These are phyloP conservation scores for Tolypocladium pustulatum DNA, from an alignment of 2,329 filamentous ascomycete species.

Conservation along the genomic window DNA sequence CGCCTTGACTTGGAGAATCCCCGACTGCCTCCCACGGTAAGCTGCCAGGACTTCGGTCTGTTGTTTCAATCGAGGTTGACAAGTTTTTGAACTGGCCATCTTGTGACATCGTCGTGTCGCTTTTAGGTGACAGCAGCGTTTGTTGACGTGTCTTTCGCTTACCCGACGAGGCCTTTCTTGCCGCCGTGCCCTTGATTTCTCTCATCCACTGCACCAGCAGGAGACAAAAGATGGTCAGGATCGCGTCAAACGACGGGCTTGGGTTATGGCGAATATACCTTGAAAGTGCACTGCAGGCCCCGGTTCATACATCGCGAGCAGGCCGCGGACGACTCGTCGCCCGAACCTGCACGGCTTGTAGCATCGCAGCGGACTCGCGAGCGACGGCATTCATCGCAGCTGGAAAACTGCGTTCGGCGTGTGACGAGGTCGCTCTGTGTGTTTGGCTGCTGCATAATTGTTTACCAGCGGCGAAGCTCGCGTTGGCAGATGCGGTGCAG, in stretches of 20 bases:
- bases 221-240: background rate
- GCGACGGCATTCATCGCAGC: constrained; percentile 20
- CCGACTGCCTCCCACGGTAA: background rate
- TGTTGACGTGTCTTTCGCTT: constrained; percentile 1
- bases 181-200: background rate
- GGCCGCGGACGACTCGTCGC: constrained; percentile 53
- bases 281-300: constrained; percentile 16
- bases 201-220: constrained; percentile 1
- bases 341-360: constrained; percentile 25
- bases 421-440: constrained; percentile 10
- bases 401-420: constrained; percentile 24
- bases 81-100: background rate
- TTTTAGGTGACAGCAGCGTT: background rate
- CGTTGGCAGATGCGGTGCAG: background rate
- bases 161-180: background rate
- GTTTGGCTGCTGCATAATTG: no score
- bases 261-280: constrained; percentile 8
- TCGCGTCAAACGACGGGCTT: background rate
- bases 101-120: background rate
- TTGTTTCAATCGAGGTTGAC: background rate
- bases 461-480: no score
- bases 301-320: constrained; percentile 48
- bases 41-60: background rate
- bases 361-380: constrained; percentile 20
- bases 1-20: background rate